These are phyloP conservation scores for Erysiphe neolycopersici DNA, from an alignment of 2,329 filamentous ascomycete genomes.

Conservation along the genomic window DNA sequence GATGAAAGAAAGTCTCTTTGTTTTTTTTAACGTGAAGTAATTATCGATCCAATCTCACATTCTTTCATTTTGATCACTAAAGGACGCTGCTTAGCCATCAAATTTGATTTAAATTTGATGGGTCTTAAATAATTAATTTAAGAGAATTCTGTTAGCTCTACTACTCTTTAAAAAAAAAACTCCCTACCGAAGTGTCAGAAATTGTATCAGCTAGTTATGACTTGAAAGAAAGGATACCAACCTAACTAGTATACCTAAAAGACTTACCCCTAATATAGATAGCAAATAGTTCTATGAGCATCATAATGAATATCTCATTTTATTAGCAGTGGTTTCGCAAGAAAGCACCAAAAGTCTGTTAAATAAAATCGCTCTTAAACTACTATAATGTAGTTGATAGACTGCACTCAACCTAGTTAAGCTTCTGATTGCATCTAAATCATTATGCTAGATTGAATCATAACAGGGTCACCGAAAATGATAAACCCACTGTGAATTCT, in stretches of 20 bases:
- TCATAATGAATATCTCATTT: not conserved
- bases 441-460: not conserved
- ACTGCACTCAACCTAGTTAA: not conserved
- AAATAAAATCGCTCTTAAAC: not conserved
- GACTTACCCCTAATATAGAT: too few relatives aligned
- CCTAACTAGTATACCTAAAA: not conserved
- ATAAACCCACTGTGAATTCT: not conserved
- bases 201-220: too few relatives aligned
- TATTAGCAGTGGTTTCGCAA: not conserved
- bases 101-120: too few relatives aligned
- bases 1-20: too few relatives aligned
- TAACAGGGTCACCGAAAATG: not conserved
- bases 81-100: too few relatives aligned
- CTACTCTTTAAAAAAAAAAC: too few relatives aligned
- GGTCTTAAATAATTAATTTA: too few relatives aligned
- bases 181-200: too few relatives aligned
- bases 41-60: too few relatives aligned
- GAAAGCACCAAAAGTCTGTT: not conserved
- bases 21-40: too few relatives aligned
- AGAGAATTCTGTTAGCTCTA: too few relatives aligned
- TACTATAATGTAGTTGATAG: not conserved
- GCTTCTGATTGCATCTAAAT: not conserved
- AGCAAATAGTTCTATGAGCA: not conserved
- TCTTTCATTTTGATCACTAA: too few relatives aligned
- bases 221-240: not conserved